Evolutionary conservation across 352 stramenopile genomes (phyloP).

Genomic region (Achlya hypogyna): DNA sequence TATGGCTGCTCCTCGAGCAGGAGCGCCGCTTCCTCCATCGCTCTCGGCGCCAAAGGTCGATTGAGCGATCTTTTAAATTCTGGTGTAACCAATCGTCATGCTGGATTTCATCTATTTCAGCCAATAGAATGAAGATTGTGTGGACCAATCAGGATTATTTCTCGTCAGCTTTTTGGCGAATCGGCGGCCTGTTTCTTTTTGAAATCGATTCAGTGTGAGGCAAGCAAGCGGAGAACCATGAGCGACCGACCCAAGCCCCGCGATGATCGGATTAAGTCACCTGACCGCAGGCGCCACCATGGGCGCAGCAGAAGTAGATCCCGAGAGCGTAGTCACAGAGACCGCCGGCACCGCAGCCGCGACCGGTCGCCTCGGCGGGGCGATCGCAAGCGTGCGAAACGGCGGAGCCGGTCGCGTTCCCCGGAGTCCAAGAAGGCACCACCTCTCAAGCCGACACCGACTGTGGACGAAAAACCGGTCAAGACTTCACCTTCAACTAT

Average conservation of each 20-base stretch:
- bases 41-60: neutral
- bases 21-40: neutral
- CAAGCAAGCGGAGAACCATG: neutral
- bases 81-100: neutral
- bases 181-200: neutral
- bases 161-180: neutral
- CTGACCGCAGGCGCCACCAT: neutral
- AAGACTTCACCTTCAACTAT: too few species aligned
- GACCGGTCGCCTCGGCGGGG: neutral
- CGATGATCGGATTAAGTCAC: neutral
- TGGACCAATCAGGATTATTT: neutral
- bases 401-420: conserved; percentile 5
- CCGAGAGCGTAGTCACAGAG: neutral
- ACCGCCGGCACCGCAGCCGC: neutral
- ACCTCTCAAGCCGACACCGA: neutral
- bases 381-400: conserved; percentile 2
- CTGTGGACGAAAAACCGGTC: neutral
- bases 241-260: neutral
- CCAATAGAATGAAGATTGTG: too few species aligned
- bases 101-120: too few species aligned
- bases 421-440: neutral
- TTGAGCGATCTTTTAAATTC: neutral
- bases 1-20: conserved; percentile 10
- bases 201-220: neutral
- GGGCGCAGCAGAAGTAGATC: conserved; percentile 2